These are phyloP conservation scores for Solanum hybrid DNA, from an alignment of 305 asterid genomes.

Conservation along the genomic window DNA sequence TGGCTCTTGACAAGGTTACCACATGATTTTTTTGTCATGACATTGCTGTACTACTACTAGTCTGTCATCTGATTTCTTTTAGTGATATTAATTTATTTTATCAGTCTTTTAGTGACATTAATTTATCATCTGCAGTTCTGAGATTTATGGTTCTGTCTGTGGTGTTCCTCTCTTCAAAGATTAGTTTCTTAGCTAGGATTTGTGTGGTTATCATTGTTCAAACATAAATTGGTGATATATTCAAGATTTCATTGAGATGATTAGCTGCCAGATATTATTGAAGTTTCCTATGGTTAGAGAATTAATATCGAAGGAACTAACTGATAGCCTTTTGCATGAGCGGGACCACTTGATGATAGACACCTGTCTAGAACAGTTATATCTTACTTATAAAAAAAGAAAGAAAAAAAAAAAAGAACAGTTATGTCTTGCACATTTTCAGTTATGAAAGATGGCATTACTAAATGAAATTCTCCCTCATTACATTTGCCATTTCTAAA, in stretches of 20 bases:
- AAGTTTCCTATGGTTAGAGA: neutral
- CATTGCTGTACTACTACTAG: slow-evolving; percentile 1
- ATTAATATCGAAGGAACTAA: neutral
- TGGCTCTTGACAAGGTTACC: neutral
- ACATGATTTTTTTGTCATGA: neutral
- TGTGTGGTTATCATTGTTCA: neutral
- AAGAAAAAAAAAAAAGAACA: neutral
- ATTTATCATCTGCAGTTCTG: neutral
- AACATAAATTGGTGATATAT: neutral
- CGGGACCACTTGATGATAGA: neutral
- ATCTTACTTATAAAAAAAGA: neutral
- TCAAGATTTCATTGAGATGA: neutral
- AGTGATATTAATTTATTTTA: neutral
- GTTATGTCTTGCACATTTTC: neutral
- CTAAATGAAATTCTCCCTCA: neutral
- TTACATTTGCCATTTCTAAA: neutral
- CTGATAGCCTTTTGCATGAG: neutral
- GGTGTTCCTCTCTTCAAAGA: neutral
- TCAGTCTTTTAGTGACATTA: neutral
- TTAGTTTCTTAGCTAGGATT: neutral
- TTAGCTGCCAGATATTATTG: neutral
- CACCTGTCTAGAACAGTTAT: neutral
- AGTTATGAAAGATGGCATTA: neutral
- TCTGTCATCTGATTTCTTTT: slow-evolving; percentile 5
- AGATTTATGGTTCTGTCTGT: neutral